Conservation (phyloP, 1,139 yeast genomes). For the Debaryomycetaceae sp. region DNA sequence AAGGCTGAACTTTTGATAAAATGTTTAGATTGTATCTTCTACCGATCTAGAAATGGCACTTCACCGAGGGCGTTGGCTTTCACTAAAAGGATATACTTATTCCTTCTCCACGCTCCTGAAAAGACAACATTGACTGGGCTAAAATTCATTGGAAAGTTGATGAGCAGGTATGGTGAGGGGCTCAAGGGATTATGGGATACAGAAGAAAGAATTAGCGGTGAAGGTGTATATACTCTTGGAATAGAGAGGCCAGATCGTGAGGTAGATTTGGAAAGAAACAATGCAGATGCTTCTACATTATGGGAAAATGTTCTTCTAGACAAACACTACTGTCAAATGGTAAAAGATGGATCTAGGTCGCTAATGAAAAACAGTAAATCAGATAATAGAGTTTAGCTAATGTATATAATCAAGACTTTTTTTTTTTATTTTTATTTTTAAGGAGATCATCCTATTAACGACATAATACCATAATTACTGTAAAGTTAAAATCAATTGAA, state of each 20-base stretch:
- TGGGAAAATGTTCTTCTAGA: conserved; percentile 84
- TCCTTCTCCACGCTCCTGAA: conserved; percentile 77
- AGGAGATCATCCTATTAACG: neutral
- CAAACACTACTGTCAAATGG: conserved; percentile 78
- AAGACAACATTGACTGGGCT: conserved; percentile 76
- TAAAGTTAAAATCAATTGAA: too few relatives aligned
- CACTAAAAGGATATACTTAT: conserved; percentile 70
- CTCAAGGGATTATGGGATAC: conserved; percentile 77
- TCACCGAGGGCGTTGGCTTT: conserved; percentile 75
- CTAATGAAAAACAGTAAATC: conserved; percentile 40
- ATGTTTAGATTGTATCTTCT: conserved; percentile 77
- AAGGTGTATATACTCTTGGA: conserved; percentile 69
- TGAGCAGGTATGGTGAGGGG: conserved; percentile 62
- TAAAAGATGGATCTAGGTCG: conserved; percentile 51
- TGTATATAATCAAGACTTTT: conserved; percentile 1
- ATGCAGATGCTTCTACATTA: conserved; percentile 82
- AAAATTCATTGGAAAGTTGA: conserved; percentile 73
- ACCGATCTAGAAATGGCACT: conserved; percentile 72
- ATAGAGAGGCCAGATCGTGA: conserved; percentile 52
- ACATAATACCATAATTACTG: neutral
- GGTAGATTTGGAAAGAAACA: conserved; percentile 67
- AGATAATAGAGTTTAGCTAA: conserved; percentile 6
- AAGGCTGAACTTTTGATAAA: conserved; percentile 80
- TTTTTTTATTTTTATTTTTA: neutral
- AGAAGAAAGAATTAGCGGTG: conserved; percentile 70